A percentile compares a stretch with the other conserved stretches of the same genome.
phyloP scores from a whole-genome alignment of 495 filamentous ascomycete genomes.

The Lasiosphaeriaceae sp. region DNA sequence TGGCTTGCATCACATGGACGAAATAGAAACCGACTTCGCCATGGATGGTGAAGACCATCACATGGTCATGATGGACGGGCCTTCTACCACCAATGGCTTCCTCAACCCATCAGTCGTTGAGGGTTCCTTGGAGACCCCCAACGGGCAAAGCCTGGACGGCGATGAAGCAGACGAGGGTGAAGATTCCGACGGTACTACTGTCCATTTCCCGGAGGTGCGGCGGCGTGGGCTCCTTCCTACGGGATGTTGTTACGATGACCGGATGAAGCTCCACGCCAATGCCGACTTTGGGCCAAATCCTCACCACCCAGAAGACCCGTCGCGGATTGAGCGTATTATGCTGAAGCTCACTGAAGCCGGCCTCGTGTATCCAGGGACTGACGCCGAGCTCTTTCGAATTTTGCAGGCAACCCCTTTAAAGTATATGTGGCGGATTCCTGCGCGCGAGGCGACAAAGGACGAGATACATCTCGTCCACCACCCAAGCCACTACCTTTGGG shows the following conservation, averaged over 20 bases:
- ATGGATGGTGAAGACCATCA: slow-evolving; percentile 39
- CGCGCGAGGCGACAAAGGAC: slow-evolving; percentile 65
- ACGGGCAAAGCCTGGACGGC: slow-evolving; percentile 24
- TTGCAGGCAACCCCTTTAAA: slow-evolving; percentile 46
- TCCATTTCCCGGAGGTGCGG: slow-evolving; percentile 8
- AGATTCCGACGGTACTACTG: slow-evolving; percentile 16
- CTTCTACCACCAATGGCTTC: slow-evolving; percentile 34
- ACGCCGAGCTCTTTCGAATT: slow-evolving; percentile 41
- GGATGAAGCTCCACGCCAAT: slow-evolving; percentile 91
- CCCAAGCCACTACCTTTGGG: slow-evolving; percentile 70
- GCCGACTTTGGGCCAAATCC: slow-evolving; percentile 62
- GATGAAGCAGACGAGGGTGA: slow-evolving; percentile 26
- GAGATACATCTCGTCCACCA: slow-evolving; percentile 80
- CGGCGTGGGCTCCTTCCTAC: slow-evolving; percentile 51
- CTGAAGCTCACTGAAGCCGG: slow-evolving; percentile 74
- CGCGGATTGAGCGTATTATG: slow-evolving; percentile 86
- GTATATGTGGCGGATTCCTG: slow-evolving; percentile 71
- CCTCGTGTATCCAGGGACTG: slow-evolving; percentile 56
- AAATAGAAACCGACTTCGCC: slow-evolving; percentile 21
- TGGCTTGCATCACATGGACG: slow-evolving; percentile 28
- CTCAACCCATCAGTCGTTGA: slow-evolving; percentile 16
- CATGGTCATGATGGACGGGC: slow-evolving; percentile 30
- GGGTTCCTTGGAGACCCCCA: slow-evolving; percentile 17
- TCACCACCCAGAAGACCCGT: slow-evolving; percentile 89
- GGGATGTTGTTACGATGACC: slow-evolving; percentile 82